phyloP scores from a whole-genome alignment of 2,329 filamentous ascomycete genomes.

The Verticillium nonalfalfae region DNA sequence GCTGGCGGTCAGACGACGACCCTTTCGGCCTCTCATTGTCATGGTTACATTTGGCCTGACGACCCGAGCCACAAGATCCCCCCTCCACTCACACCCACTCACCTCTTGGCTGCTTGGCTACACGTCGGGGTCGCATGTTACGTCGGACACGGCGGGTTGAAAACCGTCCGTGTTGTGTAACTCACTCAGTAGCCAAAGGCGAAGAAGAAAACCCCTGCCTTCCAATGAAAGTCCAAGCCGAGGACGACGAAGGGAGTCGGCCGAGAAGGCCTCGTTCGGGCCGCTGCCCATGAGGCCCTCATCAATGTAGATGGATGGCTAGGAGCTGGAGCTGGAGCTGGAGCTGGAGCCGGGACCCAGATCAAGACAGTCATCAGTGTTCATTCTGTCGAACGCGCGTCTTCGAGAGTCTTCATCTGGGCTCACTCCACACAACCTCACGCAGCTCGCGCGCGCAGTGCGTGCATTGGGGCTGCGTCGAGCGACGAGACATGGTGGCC shows the following conservation, averaged over 20 bases:
- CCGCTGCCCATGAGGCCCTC: neutral
- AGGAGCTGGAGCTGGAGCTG: too few relatives aligned
- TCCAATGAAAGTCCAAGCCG: neutral
- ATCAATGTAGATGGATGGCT: neutral
- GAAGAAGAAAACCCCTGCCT: neutral
- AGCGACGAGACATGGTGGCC: too few relatives aligned
- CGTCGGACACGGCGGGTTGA: neutral
- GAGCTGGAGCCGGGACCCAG: neutral
- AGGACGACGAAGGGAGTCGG: neutral
- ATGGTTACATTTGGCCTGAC: too few relatives aligned
- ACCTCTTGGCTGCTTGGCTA: neutral
- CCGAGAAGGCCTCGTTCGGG: neutral
- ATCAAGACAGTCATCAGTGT: neutral
- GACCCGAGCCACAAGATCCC: too few relatives aligned
- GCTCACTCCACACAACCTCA: too few relatives aligned
- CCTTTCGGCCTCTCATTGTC: too few relatives aligned
- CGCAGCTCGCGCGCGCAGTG: too few relatives aligned
- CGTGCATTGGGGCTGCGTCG: too few relatives aligned
- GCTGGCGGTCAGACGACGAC: neutral
- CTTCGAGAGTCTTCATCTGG: too few relatives aligned
- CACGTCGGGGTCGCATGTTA: neutral
- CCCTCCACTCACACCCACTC: too few relatives aligned
- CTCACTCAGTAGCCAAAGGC: neutral
- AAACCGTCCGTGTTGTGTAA: too few relatives aligned
- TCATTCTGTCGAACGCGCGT: too few relatives aligned